Evolutionary conservation across 345 rosid genomes (phyloP), one percentile per base, ranked within the genome.

Genomic region (Sisymbrium altissimum): DNA sequence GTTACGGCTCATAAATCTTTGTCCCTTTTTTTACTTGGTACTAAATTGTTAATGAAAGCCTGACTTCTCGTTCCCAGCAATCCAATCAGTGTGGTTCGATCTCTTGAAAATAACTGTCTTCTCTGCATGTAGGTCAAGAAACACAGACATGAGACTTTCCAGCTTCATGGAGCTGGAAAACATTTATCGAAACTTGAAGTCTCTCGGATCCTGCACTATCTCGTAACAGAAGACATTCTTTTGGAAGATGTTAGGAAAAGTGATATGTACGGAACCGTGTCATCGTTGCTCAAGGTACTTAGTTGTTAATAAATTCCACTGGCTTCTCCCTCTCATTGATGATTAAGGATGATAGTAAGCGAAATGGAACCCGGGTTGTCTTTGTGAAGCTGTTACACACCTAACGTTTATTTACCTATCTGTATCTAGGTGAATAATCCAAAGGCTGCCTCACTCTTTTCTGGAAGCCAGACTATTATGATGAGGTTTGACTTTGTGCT

Each of bases 121-220:
- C 78, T 44, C 77, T 70, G 70, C 68, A 75, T 78, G 61, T 79
- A 92, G 99, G 99, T 92, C 55, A 95, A 90, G 84, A 91, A 79
- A 83, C 86, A 90, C 60, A 84, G 92, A 76, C 97, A 95, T 39
- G 89, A 95, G 73, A 84, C 81, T 75, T 73, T 90, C 82, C 86
- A 84, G 52, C 74, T 95, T 66, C 99, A 95, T 84, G 99, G 97
- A 68, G 96, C 90, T 48, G 99, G 99, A 75, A 95, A 95, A 81
- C 89, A 84, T 53, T 68, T 92, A 58, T 75, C 84, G 30, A 95
- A 88, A 83, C 83, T 83, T 72, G 99, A 95, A 86, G 97, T 96
- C 41, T 92, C 92, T 43, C 89, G 97, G 36, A 58, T 95, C 77
- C 55, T 95, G 71, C 93, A 89, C 6, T 89, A 91, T 82, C 96